These are phyloP conservation scores for Zasmidium cellare DNA, from an alignment of 2,329 filamentous ascomycete genomes.

Conservation along the genomic window DNA sequence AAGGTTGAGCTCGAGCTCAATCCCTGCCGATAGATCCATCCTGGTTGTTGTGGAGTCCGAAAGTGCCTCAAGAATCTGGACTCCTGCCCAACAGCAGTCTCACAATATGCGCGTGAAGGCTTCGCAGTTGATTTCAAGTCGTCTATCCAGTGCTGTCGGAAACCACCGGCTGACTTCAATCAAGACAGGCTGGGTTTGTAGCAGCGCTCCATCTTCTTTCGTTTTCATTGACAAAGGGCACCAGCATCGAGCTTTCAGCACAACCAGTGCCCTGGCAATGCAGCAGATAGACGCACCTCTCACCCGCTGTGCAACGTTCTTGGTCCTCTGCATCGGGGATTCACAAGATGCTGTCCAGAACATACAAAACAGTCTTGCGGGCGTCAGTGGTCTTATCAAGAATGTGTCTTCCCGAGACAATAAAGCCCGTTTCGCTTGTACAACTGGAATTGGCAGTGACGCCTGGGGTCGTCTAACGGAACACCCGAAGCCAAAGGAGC, in stretches of 20 bases:
- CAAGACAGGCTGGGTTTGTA: too few species aligned
- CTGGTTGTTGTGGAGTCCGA: too few species aligned
- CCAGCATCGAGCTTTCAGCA: background rate
- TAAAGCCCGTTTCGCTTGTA: background rate
- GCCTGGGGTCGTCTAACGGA: background rate
- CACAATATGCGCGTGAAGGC: background rate
- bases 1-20: too few species aligned
- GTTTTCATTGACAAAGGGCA: too few species aligned
- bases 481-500: background rate
- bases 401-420: background rate
- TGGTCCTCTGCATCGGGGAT: background rate
- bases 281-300: background rate
- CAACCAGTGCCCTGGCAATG: background rate
- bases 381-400: background rate
- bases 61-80: too few species aligned
- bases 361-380: background rate
- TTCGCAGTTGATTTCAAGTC: background rate
- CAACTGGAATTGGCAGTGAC: background rate
- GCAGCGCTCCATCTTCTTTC: too few species aligned
- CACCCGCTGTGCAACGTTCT: background rate
- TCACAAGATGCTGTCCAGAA: background rate
- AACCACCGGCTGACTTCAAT: too few species aligned
- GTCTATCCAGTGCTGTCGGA: too few species aligned
- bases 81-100: too few species aligned
- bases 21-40: too few species aligned